phyloP scores from a whole-genome alignment of 345 rosid genomes.

The Mallotus nudiflorus region DNA sequence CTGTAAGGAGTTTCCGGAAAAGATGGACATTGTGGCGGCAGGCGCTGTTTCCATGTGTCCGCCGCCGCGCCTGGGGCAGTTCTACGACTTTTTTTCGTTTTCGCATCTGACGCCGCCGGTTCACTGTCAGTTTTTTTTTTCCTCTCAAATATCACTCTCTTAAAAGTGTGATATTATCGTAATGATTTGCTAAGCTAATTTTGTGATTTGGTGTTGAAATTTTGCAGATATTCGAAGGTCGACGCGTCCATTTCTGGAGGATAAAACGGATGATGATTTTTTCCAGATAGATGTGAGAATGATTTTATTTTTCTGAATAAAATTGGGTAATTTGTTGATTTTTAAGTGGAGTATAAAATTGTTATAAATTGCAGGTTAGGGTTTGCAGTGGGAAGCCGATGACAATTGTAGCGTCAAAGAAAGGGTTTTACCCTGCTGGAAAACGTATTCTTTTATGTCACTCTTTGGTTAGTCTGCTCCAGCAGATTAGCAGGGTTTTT shows the following conservation, averaged over 20 bases:
- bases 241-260: conserved; percentile 20
- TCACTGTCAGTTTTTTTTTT: conserved; percentile 25
- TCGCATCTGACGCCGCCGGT: conserved; percentile 36
- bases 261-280: conserved; percentile 23
- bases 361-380: conserved; percentile 22
- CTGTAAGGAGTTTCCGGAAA: conserved; percentile 14
- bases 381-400: conserved; percentile 37
- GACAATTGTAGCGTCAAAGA: conserved; percentile 34
- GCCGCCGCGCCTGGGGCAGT: conserved; percentile 35
- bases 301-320: neutral
- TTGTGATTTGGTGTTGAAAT: neutral
- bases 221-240: conserved; percentile 33
- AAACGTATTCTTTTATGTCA: conserved; percentile 23
- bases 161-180: neutral
- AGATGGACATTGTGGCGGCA: conserved; percentile 15
- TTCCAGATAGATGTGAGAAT: conserved; percentile 86
- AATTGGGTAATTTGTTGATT: neutral
- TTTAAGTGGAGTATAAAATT: neutral
- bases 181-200: neutral
- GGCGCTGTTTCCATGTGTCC: conserved; percentile 26
- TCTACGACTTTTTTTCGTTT: conserved; percentile 38
- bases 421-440: conserved; percentile 37
- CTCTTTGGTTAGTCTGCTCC: conserved; percentile 29
- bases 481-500: conserved; percentile 33
- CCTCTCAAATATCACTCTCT: neutral